Evolutionary conservation across 805 yeast genomes (phyloP), one percentile per base, ranked within the genome.

Genomic region (Lipomyces japonicus): DNA sequence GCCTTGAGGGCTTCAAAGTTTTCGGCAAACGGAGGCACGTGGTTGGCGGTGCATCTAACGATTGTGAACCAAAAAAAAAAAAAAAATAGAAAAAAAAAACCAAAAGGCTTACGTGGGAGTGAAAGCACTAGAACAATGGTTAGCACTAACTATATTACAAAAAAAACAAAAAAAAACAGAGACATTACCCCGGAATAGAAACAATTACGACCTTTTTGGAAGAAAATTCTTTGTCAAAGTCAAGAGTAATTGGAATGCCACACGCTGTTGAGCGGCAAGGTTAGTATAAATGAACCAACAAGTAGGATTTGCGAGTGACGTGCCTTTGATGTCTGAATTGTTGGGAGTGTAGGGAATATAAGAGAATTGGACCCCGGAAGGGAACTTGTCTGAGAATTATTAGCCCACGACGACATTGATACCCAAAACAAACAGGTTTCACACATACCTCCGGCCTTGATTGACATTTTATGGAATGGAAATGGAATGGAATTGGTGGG

Each of bases 11-110:
- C 75, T 21, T 65, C 65, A 47, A 76, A 65, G 56, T 78, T 71
- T 51, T 70, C 63, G 50, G 83, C 66, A 71, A 71, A 83, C 22
- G 81, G 86, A 49, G 91, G 91, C 53, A 84, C 75, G 68, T 84
- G 93, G 61, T 77, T 73, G 44, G 75, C 78, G 42, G 85, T 75
- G 68, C 93, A 85, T 5, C 57, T 54, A 22, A 18, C 3, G 18
- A 39, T 38, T 38, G n/a, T n/a, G n/a, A n/a, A n/a, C n/a, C n/a
- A n/a, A 38, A 21, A 22, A n/a, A n/a, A 22, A 38, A 10, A 10
- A 9, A 9, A 36, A 10, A 14, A 36, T 36, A 10, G 48, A 38
- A 10, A 36, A 19, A 19, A 18, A 5, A 9, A 30, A 6, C 39
- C 7, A 16, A 6, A 7, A 34, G 7, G 21, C 57, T 19, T 46